phyloP scores from a whole-genome alignment of 768 basidiomycete species.

The Gelatoporia subvermispora region DNA sequence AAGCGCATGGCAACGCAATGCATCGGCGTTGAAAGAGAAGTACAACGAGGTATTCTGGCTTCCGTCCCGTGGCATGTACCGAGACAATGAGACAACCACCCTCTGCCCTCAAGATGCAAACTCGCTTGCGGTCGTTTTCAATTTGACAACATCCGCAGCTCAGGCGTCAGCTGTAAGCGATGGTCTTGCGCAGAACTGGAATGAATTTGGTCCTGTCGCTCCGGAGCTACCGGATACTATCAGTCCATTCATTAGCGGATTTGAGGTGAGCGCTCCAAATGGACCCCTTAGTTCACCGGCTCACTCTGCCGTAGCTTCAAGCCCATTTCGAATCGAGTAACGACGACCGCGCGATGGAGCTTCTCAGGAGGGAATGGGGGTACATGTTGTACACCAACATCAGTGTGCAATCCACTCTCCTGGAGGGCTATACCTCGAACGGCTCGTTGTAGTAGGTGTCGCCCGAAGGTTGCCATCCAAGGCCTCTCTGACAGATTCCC shows the following conservation, averaged over 20 bases:
- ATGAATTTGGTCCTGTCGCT: constrained; percentile 43
- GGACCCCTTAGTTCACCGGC: no score
- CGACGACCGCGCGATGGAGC: constrained; percentile 46
- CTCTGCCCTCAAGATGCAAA: constrained; percentile 56
- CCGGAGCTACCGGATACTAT: constrained; percentile 58
- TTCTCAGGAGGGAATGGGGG: constrained; percentile 52
- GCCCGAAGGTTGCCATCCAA: neutral
- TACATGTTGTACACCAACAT: constrained; percentile 54
- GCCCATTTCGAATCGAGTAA: constrained; percentile 54
- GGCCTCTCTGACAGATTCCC: neutral
- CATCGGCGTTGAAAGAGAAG: constrained; percentile 40
- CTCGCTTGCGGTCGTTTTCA: constrained; percentile 50
- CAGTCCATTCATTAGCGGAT: constrained; percentile 53
- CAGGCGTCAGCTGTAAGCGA: constrained; percentile 41
- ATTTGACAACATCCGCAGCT: constrained; percentile 36
- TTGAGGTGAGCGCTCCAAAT: constrained; percentile 38
- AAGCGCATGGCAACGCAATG: constrained; percentile 37
- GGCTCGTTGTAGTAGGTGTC: constrained; percentile 44
- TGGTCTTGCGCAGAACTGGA: constrained; percentile 49
- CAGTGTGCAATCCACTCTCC: constrained; percentile 50
- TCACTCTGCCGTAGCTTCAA: constrained; percentile 36
- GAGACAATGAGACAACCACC: constrained; percentile 49
- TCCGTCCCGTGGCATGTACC: constrained; percentile 41
- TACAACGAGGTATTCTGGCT: constrained; percentile 55
- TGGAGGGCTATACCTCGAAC: constrained; percentile 56